Evolutionary conservation across 345 rosid species (phyloP), one percentile per base, ranked within the genome.

Genomic region (Limnanthes douglasii): DNA sequence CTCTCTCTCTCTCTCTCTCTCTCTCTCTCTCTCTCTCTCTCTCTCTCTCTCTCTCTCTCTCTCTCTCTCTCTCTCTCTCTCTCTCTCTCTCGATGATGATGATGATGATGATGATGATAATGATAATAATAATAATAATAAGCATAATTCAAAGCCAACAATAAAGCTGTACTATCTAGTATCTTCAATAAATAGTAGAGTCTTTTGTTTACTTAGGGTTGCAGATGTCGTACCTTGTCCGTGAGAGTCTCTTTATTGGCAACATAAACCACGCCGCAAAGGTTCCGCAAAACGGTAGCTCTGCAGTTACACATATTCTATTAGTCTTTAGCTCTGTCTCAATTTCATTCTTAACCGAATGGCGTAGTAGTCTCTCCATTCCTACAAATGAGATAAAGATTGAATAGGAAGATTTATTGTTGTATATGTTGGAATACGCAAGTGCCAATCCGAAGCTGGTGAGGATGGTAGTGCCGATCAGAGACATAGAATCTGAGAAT

Each of bases 211-310:
- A n/a, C n/a, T n/a, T n/a, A n/a, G n/a, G n/a, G n/a, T n/a, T n/a
- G n/a, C n/a, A n/a, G n/a, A 36, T 37, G 36, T n/a, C 41, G 3
- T 62, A 70, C 59, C 83, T 69, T 29, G 70, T 74, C 34, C 73
- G 81, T 10, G 81, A 81, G 53, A 70, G 68, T 59, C 73, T 80
- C 5, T 77, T 68, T 40, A 68, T 86, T 16, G 86, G 96, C 11
- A 69, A 81, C 68, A 63, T 86, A 19, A 41, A 60, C 4, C 86
- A 71, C 13, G 83, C 84, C 7, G 81, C 84, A 3, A 74, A 66
- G 51, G 51, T 64, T 53, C 78, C 81, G 27, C 78, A 80, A 53
- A 71, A 76, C 5, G 78, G 74, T 5, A 61, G 74, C 62, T 11
- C 51, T 1, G 70, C 68, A 37, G 56, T 80, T 34, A 65, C 72